Conservation (phyloP, 2,329 filamentous ascomycete genomes). For the Chalaropsis thielavioides region DNA sequence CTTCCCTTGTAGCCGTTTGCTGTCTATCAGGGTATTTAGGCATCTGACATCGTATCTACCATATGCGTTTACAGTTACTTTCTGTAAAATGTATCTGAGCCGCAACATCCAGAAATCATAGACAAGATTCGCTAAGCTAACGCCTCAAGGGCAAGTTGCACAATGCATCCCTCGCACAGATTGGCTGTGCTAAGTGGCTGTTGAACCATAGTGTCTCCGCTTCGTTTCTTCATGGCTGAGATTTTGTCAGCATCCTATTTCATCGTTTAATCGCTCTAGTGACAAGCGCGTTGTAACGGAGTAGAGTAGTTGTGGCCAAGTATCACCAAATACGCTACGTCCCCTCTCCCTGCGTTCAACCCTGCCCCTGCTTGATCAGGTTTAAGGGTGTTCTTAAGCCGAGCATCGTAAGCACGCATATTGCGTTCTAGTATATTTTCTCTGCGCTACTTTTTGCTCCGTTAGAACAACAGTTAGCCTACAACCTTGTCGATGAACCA, state of each 20-base stretch:
- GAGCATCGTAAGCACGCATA: background rate
- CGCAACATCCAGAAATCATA: too few species aligned
- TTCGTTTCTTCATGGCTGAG: background rate
- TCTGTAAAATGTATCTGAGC: too few species aligned
- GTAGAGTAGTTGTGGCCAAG: background rate
- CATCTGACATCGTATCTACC: too few species aligned
- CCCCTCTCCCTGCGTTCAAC: background rate
- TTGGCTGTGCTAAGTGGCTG: too few species aligned
- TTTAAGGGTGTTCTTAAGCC: background rate
- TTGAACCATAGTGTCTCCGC: background rate
- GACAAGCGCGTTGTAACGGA: background rate
- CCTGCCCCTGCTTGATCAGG: background rate
- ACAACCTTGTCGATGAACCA: too few species aligned
- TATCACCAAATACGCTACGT: background rate
- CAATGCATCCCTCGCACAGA: too few species aligned
- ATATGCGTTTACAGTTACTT: too few species aligned
- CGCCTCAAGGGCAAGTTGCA: background rate
- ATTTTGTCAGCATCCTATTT: conserved; percentile 1
- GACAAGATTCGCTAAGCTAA: background rate
- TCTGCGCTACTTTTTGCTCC: too few species aligned
- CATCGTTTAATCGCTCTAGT: background rate
- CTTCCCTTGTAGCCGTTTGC: too few species aligned
- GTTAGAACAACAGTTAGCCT: too few species aligned
- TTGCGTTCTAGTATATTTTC: too few species aligned
- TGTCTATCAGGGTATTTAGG: too few species aligned